Evolutionary conservation across 768 basidiomycete species (phyloP).

Genomic region (Xerocomus spinulosus): DNA sequence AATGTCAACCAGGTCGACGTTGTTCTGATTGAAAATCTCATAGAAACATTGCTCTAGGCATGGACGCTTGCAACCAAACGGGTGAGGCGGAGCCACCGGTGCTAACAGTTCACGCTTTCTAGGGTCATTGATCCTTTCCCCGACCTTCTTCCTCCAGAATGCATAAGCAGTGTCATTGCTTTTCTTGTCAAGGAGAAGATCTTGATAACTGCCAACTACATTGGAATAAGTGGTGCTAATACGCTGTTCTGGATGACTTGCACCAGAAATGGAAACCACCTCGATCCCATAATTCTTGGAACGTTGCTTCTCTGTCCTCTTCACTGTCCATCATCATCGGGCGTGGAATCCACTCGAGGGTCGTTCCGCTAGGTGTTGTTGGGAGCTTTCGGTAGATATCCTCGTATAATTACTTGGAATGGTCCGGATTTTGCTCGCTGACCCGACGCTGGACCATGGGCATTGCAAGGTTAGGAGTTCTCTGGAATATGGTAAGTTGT

Average conservation of each 20-base stretch:
- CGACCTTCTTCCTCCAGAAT: slow-evolving; percentile 12
- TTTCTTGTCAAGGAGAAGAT: neutral
- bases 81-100: slow-evolving; percentile 1
- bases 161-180: slow-evolving; percentile 1
- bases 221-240: neutral
- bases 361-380: neutral
- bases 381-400: slow-evolving; percentile 4
- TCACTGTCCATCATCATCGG: slow-evolving; percentile 9
- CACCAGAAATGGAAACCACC: slow-evolving; percentile 11
- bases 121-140: slow-evolving; percentile 1
- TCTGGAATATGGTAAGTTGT: slow-evolving; percentile 11
- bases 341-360: neutral
- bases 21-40: slow-evolving; percentile 8
- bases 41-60: slow-evolving; percentile 7
- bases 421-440: slow-evolving; percentile 8
- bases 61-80: slow-evolving; percentile 7
- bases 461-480: slow-evolving; percentile 12
- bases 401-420: slow-evolving; percentile 9
- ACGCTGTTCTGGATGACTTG: neutral
- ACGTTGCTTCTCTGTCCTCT: slow-evolving; percentile 6
- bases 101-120: slow-evolving; percentile 3
- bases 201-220: slow-evolving; percentile 6
- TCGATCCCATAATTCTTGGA: slow-evolving; percentile 7
- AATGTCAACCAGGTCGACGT: slow-evolving; percentile 11
- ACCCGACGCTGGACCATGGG: slow-evolving; percentile 12